Percentiles rank a stretch among this genome's conserved stretches.
phyloP scores from a whole-genome alignment of 148 eudicot species.

The Amaranthus palmeri region DNA sequence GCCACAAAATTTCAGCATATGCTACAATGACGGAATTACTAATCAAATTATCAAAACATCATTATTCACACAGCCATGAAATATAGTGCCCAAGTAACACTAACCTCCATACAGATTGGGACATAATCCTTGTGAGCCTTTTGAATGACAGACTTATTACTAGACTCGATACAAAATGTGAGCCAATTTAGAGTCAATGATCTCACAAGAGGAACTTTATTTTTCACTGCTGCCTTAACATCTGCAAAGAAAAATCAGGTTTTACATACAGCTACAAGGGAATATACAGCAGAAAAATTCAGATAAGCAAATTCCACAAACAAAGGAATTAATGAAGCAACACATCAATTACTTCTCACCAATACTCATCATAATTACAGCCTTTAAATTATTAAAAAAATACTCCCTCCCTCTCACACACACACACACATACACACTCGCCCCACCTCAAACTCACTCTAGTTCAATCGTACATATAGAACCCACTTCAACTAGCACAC shows the following conservation, averaged over 20 bases:
- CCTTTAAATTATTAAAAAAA: no score
- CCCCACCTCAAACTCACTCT: no score
- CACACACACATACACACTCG: no score
- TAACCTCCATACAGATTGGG: constrained; percentile 97
- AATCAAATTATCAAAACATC: background rate
- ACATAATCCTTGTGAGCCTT: constrained; percentile 96
- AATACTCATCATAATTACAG: background rate
- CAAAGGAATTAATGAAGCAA: background rate
- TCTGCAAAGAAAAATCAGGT: constrained; percentile 43
- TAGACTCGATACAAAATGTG: constrained; percentile 81
- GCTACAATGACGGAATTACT: background rate
- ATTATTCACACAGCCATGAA: background rate
- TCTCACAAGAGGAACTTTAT: constrained; percentile 96
- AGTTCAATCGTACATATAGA: no score
- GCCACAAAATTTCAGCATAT: background rate
- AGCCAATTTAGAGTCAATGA: constrained; percentile 87
- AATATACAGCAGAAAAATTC: background rate
- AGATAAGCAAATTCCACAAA: background rate
- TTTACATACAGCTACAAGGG: background rate
- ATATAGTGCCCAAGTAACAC: constrained; percentile 13
- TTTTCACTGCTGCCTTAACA: constrained; percentile 73
- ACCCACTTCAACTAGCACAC: no score
- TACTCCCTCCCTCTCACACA: no score
- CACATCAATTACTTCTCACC: background rate
- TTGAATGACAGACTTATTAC: constrained; percentile 73